Evolutionary conservation across 495 filamentous ascomycete species (phyloP).

Genomic region (Hypomontagnella submonticulosa): DNA sequence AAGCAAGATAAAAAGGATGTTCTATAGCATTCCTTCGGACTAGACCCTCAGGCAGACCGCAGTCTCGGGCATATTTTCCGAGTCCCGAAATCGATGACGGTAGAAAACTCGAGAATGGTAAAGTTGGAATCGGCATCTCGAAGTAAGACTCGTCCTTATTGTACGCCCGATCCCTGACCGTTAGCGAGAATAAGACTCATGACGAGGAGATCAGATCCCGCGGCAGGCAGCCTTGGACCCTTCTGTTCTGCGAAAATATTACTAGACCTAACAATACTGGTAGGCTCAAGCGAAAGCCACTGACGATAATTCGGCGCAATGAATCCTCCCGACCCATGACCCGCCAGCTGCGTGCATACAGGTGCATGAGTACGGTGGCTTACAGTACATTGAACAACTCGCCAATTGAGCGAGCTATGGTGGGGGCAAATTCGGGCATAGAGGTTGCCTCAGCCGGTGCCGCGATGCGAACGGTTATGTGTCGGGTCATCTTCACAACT

Average conservation of each 20-base stretch:
- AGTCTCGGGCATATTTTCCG: constrained; percentile 5
- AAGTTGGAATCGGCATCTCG: constrained; percentile 7
- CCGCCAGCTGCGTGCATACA: constrained; percentile 13
- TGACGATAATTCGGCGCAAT: constrained; percentile 10
- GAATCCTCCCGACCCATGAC: constrained; percentile 10
- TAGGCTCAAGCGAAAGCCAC: neutral
- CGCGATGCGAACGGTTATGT: neutral
- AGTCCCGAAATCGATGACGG: neutral
- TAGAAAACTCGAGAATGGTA: neutral
- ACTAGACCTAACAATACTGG: neutral
- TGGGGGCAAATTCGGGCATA: constrained; percentile 9
- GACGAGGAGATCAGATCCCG: constrained; percentile 2
- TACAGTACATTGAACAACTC: neutral
- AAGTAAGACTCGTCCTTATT: neutral
- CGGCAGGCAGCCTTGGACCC: neutral
- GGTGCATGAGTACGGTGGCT: constrained; percentile 6
- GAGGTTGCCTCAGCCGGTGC: constrained; percentile 1
- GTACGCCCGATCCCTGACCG: constrained; percentile 5
- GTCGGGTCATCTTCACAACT: neutral
- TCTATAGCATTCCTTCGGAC: constrained; percentile 3
- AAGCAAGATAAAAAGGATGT: neutral
- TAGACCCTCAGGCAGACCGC: constrained; percentile 7
- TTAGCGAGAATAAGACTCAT: neutral
- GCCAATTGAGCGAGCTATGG: constrained; percentile 9
- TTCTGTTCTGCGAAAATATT: neutral